These are phyloP conservation scores for Chrysochromulina parva DNA, from an alignment of 78 protist species.

Conservation along the genomic window DNA sequence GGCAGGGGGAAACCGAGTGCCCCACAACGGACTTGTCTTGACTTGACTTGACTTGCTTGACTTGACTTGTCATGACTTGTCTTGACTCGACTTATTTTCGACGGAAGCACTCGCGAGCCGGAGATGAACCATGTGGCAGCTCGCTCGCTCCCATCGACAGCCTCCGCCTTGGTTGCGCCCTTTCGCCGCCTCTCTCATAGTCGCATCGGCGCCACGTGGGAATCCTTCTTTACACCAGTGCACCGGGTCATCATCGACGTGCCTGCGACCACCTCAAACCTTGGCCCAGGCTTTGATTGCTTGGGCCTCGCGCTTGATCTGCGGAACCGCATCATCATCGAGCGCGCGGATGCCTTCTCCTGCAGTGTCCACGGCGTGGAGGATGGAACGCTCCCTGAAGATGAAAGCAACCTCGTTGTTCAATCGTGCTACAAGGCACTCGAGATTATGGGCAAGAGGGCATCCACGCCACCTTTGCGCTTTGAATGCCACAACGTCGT, in stretches of 20 bases:
- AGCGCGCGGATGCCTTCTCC: conserved; percentile 11
- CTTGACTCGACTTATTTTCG: no score
- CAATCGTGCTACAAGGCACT: background rate
- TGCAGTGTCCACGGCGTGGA: conserved; percentile 42
- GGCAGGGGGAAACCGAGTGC: no score
- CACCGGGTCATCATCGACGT: conserved; percentile 54
- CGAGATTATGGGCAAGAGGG: background rate
- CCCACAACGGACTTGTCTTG: no score
- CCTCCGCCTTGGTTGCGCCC: no score
- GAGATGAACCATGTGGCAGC: no score
- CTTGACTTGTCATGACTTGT: no score
- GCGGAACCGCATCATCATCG: conserved; percentile 55
- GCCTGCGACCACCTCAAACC: conserved; percentile 73
- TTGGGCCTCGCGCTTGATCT: conserved; percentile 60
- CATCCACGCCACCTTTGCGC: background rate
- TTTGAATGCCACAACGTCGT: conserved; percentile 25
- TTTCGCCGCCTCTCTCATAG: no score
- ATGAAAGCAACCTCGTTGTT: conserved; percentile 23
- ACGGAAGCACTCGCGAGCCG: no score
- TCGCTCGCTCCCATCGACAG: no score
- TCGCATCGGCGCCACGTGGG: no score
- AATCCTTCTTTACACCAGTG: no score
- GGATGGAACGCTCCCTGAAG: background rate
- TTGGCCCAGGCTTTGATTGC: conserved; percentile 72
- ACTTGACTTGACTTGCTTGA: no score